These are phyloP conservation scores for Hanseniaspora clermontiae DNA, from an alignment of 805 yeast genomes.

Conservation along the genomic window DNA sequence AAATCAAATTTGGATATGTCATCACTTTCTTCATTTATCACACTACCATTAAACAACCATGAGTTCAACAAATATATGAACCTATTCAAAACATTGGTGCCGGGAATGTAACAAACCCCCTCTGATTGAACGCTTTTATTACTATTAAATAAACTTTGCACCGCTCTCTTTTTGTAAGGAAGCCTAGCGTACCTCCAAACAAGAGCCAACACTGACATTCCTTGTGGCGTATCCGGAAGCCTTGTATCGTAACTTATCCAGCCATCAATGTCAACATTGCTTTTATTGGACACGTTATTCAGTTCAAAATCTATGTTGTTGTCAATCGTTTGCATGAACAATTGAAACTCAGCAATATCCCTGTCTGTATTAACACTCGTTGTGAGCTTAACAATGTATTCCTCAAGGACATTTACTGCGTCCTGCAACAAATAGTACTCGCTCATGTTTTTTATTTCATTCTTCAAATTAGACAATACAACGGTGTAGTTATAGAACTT, in stretches of 20 bases:
- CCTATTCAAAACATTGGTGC: not conserved
- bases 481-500: not conserved
- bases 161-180: slow-evolving; percentile 1
- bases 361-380: not conserved
- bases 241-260: slow-evolving; percentile 13
- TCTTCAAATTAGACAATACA: not conserved
- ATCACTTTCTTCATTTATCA: slow-evolving; percentile 4
- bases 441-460: not conserved
- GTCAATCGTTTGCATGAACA: slow-evolving; percentile 11
- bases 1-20: slow-evolving; percentile 10
- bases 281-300: not conserved
- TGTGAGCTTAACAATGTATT: not conserved
- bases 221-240: slow-evolving; percentile 12
- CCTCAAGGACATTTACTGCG: slow-evolving; percentile 3
- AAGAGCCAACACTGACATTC: not conserved
- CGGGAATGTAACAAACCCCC: not conserved
- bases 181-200: slow-evolving; percentile 10
- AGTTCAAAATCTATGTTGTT: not conserved
- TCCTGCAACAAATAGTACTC: slow-evolving; percentile 5
- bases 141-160: not conserved
- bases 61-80: slow-evolving; percentile 5
- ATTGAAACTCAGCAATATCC: slow-evolving; percentile 10
- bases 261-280: slow-evolving; percentile 1
- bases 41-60: slow-evolving; percentile 2
- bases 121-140: not conserved